A percentile compares a stretch with the other conserved stretches of the same genome.
phyloP scores from a whole-genome alignment of 2,329 filamentous ascomycete species.

The Magnaporthales sp. region DNA sequence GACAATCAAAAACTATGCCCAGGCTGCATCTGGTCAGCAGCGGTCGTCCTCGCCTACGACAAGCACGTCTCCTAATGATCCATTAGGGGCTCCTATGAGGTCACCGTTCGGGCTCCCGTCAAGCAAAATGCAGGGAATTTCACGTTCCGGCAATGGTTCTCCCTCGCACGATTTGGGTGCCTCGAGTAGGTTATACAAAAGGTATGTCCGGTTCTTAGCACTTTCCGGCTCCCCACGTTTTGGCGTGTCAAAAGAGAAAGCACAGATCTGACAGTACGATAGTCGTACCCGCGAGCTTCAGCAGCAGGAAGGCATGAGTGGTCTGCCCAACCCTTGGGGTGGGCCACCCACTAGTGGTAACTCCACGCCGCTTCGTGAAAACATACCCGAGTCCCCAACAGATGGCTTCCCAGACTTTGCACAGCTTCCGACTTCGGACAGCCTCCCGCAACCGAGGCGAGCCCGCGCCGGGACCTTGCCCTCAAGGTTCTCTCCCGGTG shows the following conservation, averaged over 20 bases:
- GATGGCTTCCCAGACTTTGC: conserved; percentile 92
- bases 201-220: conserved; percentile 48
- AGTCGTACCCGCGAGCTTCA: conserved; percentile 87
- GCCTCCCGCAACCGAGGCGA: conserved; percentile 62
- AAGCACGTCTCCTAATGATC: conserved; percentile 73
- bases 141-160: conserved; percentile 84
- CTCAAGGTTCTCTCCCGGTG: conserved; percentile 79
- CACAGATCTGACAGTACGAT: conserved; percentile 7
- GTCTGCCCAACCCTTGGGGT: conserved; percentile 72
- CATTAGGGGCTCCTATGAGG: conserved; percentile 54
- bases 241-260: neutral
- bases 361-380: conserved; percentile 91
- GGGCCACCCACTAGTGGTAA: conserved; percentile 94
- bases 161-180: conserved; percentile 83
- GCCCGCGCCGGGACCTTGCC: conserved; percentile 93
- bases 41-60: conserved; percentile 74
- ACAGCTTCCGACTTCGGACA: conserved; percentile 58
- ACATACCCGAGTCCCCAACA: conserved; percentile 92
- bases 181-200: conserved; percentile 74
- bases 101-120: conserved; percentile 63
- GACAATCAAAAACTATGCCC: conserved; percentile 72
- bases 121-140: conserved; percentile 48
- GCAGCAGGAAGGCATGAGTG: conserved; percentile 80
- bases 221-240: neutral
- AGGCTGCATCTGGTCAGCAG: conserved; percentile 55